Evolutionary conservation across 129 eudicot species (phyloP).

Genomic region (Arctium lappa): DNA sequence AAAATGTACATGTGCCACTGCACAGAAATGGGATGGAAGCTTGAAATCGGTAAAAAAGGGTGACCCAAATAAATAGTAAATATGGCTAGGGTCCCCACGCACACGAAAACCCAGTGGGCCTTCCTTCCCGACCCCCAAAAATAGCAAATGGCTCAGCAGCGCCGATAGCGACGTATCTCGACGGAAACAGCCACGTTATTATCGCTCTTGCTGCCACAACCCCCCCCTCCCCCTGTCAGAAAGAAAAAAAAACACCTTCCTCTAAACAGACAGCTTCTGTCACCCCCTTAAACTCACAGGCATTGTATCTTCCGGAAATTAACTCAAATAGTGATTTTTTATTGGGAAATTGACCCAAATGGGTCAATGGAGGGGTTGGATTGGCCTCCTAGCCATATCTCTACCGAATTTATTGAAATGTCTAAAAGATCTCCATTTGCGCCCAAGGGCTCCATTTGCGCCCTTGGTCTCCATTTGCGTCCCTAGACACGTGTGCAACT

Average conservation of each 20-base stretch:
- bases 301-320: neutral
- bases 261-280: conserved; percentile 22
- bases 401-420: too few species aligned
- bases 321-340: too few species aligned
- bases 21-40: neutral
- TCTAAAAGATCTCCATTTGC: too few species aligned
- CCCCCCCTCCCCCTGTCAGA: neutral
- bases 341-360: too few species aligned
- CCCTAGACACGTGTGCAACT: too few species aligned
- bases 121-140: conserved; percentile 28
- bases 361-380: too few species aligned
- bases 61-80: conserved; percentile 8
- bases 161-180: conserved; percentile 26
- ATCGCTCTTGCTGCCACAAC: neutral
- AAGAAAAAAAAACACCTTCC: neutral
- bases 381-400: too few species aligned
- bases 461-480: too few species aligned
- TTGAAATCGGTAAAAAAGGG: conserved; percentile 1
- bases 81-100: conserved; percentile 23
- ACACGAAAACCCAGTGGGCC: conserved; percentile 31
- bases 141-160: conserved; percentile 26
- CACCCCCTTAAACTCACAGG: conserved; percentile 17
- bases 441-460: too few species aligned
- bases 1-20: neutral
- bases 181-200: conserved; percentile 27